Evolutionary conservation across 352 stramenopile genomes (phyloP).

Genomic region (Hyaloperonospora brassicae): DNA sequence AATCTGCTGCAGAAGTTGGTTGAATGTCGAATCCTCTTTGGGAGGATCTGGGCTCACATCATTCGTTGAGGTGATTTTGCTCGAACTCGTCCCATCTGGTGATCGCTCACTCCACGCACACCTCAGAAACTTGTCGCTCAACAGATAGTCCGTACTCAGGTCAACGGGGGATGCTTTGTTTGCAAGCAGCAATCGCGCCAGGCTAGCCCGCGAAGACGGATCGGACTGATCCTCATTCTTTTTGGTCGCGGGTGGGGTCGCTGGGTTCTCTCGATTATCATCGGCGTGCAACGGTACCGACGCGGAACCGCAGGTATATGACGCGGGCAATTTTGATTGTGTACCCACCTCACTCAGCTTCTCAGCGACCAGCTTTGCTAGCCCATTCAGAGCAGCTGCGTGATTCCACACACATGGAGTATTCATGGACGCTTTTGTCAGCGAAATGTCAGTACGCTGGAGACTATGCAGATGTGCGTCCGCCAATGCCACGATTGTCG

Average conservation of each 20-base stretch:
- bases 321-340: conserved; percentile 1
- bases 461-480: conserved; percentile 13
- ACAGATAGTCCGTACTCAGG: conserved; percentile 28
- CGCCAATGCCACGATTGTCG: conserved; percentile 15
- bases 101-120: conserved; percentile 19
- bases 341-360: conserved; percentile 1
- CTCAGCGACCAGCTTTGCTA: conserved; percentile 13
- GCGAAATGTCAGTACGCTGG: conserved; percentile 13
- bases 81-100: neutral
- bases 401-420: conserved; percentile 28
- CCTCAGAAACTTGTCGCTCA: conserved; percentile 26
- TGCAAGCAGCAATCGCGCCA: conserved; percentile 1
- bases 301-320: conserved; percentile 2
- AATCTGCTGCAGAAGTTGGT: conserved; percentile 26
- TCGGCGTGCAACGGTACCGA: neutral
- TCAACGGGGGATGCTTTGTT: conserved; percentile 13
- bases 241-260: neutral
- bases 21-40: conserved; percentile 5
- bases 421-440: conserved; percentile 30
- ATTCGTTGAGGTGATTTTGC: neutral
- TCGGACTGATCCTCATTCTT: neutral
- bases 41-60: neutral
- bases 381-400: neutral
- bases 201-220: neutral
- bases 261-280: neutral